Base-by-base conservation (phyloP, 768 basidiomycete genomes). In the Mycena vulgaris region DNA sequence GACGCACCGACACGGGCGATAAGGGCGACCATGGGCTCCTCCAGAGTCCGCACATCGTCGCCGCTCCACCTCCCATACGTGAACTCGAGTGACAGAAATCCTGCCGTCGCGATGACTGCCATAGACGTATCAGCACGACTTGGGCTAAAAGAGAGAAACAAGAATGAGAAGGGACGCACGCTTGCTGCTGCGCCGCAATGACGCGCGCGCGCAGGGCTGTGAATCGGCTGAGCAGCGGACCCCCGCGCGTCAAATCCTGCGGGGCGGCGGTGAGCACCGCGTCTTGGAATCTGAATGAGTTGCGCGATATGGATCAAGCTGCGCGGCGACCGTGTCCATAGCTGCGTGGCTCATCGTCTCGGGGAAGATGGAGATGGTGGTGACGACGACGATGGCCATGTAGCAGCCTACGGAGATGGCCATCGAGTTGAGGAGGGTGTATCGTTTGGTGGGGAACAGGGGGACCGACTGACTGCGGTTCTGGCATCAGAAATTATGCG, bases 281-380 rank as follows among this genome's bases (percentile, higher is more conserved):
- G 17, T 82, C 80, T 65, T 85, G 84, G 37, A n/a, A 80, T 70
- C 11, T 76, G 75, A 1, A 85, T 57, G 11, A 84, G 65, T 21
- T 55, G 35, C 57, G 77, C 73, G 7, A 82, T 49, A 27, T 78
- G 75, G 21, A 74, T n/a, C 72, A 1, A 85, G 73, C 35, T 83
- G 78, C 17, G 66, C 75, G 7, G 76, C 75, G 21, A 79, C 63
- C 10, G 73, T 77, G n/a, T 72, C 74, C 52, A 87, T 76, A 40
- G 79, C 79, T 4, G 80, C 74, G 64, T 87, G 85, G 64, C 86
- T 84, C 58, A 89, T 78, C 0, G 87, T 83, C 71, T 87, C 83
- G 9, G 89, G 89, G 76, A 90, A 90, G 60, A 89, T 78, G 61
- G 88, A 74, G 13, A 86, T 62, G 16, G 85, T 84, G 6, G 82